phyloP scores from a whole-genome alignment of 345 rosid species.

The Moringa oleifera region DNA sequence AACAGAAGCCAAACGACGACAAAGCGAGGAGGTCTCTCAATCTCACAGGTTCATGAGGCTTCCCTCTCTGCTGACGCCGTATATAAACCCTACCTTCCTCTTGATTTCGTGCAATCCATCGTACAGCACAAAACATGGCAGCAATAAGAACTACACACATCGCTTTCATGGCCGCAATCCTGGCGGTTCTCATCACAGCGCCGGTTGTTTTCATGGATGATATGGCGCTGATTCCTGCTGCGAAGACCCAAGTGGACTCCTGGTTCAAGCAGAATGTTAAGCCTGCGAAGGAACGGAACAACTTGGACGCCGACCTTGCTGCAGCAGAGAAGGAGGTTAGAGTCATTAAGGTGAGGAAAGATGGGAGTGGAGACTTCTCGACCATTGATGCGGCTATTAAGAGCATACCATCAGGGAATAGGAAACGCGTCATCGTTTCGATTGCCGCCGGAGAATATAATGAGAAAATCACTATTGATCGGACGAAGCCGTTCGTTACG shows the following conservation, averaged over 20 bases:
- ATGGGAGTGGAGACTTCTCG: constrained; percentile 40
- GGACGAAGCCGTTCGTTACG: constrained; percentile 47
- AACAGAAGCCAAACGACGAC: neutral
- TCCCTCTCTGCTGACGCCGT: neutral
- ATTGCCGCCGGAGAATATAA: constrained; percentile 42
- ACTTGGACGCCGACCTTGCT: constrained; percentile 37
- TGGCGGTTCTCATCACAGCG: too few relatives aligned
- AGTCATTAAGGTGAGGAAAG: constrained; percentile 34
- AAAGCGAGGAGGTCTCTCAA: neutral
- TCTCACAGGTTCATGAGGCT: neutral
- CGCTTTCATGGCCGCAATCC: too few relatives aligned
- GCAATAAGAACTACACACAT: too few relatives aligned
- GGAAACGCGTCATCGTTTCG: constrained; percentile 41
- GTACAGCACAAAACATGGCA: too few relatives aligned
- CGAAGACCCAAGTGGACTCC: constrained; percentile 9
- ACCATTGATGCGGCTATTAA: constrained; percentile 48
- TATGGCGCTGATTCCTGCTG: constrained; percentile 35
- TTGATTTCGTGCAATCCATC: too few relatives aligned
- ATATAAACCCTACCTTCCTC: neutral
- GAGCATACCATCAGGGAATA: constrained; percentile 40
- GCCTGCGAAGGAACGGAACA: constrained; percentile 22
- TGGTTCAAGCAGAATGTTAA: constrained; percentile 42
- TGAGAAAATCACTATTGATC: constrained; percentile 53
- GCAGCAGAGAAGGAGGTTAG: constrained; percentile 30
- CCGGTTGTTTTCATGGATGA: too few relatives aligned